Evolutionary conservation across 2,329 filamentous ascomycete genomes (phyloP), one percentile per base, ranked within the genome.

Genomic region (Phialemonium atrogriseum): DNA sequence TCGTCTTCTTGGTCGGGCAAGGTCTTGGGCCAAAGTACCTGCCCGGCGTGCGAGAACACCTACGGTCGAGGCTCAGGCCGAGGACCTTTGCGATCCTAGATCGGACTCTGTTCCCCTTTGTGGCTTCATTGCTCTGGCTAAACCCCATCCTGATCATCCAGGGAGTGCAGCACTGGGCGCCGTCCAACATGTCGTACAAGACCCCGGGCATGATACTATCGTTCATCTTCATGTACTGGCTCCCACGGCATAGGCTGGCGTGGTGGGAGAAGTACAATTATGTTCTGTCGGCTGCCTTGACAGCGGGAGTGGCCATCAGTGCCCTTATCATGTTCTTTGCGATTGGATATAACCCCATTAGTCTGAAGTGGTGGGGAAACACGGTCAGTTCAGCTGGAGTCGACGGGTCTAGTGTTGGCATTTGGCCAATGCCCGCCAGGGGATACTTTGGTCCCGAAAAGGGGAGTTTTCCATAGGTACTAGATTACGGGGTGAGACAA

Each of bases 231-330:
- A 49, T 68, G 16, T 70, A 59, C 42, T 44, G 67, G 37, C 63
- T 60, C 42, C 47, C 47, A 14, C 54, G 64, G 9, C 64, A 60
- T 42, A n/a, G n/a, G n/a, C 54, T 66, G 16, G 57, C 48, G 4
- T 60, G 69, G 40, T 72, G 68, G 66, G 58, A 62, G 35, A 68
- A 68, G 59, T 72, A 72, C 50, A 70, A 69, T 43, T 71, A 68
- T 43, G 65, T 70, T 25, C 55, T 70, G 15, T 68, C 68, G 7
- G 65, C 68, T 11, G 59, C 66, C 10, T 65, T 68, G 48, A 66
- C 59, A 13, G 62, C 60, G 15, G 67, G 60, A 18, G 62, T 72
- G 24, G 67, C 68, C 32, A 60, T 73, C 27, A 51, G 66, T 0
- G 67, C 55, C 31, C 60, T 73, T 38, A 51, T 73, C 41, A 68